phyloP scores from a whole-genome alignment of 192 early-diverging fungal genomes.

The Polychytrium aggregatum region DNA sequence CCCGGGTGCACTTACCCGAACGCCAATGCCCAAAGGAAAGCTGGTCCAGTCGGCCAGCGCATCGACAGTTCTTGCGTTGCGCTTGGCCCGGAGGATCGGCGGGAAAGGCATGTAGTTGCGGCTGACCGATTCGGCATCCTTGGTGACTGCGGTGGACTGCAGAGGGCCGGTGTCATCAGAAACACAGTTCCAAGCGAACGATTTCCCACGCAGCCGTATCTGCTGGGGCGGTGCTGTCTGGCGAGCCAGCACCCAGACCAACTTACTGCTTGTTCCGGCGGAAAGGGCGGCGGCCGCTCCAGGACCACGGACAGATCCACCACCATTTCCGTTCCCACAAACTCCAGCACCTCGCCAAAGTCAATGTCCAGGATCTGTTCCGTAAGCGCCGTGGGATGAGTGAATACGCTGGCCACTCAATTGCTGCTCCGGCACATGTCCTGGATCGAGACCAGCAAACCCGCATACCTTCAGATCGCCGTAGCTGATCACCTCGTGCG shows the following conservation, averaged over 20 bases:
- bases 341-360: constrained; percentile 9
- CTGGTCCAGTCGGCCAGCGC: no score
- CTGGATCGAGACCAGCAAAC: no score
- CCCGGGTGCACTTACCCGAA: no score
- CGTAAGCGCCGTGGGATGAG: constrained; percentile 4
- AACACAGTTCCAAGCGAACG: neutral
- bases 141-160: neutral
- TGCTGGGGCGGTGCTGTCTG: constrained; percentile 6
- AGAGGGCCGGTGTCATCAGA: neutral
- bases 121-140: neutral
- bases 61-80: constrained; percentile 31
- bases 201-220: neutral
- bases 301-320: constrained; percentile 21
- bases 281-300: constrained; percentile 25
- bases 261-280: constrained; percentile 10
- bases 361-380: constrained; percentile 14
- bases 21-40: no score
- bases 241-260: neutral
- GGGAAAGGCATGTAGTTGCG: constrained; percentile 14
- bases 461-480: constrained; percentile 16
- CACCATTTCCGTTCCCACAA: constrained; percentile 11
- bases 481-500: constrained; percentile 20
- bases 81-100: constrained; percentile 7
- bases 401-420: neutral
- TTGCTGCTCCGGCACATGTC: constrained; percentile 1